phyloP scores from a whole-genome alignment of 495 filamentous ascomycete species.

The Podospora sp. region DNA sequence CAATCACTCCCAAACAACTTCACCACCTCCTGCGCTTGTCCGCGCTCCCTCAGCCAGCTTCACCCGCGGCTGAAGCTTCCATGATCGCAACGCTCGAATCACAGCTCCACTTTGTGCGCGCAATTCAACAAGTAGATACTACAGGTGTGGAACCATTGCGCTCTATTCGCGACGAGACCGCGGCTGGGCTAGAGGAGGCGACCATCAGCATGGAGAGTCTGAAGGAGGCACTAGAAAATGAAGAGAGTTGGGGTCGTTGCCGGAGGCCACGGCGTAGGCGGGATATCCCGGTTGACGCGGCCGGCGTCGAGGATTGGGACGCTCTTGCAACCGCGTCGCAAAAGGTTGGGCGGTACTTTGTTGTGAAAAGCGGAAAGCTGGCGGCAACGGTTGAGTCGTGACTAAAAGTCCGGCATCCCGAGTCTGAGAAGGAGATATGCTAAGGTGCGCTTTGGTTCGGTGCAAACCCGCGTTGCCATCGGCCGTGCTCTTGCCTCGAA shows the following conservation, averaged over 20 bases:
- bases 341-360: constrained; percentile 73
- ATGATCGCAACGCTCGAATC: constrained; percentile 76
- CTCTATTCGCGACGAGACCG: constrained; percentile 81
- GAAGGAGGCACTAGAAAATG: constrained; percentile 39
- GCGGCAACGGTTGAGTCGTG: background rate
- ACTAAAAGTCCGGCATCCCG: too few species aligned
- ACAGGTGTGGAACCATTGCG: constrained; percentile 68
- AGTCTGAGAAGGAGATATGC: too few species aligned
- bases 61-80: constrained; percentile 54
- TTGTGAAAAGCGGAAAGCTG: constrained; percentile 65
- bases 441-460: too few species aligned
- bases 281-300: constrained; percentile 26
- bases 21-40: constrained; percentile 89
- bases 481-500: too few species aligned
- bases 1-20: constrained; percentile 55
- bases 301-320: constrained; percentile 63
- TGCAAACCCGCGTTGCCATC: too few species aligned
- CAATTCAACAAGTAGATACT: constrained; percentile 81
- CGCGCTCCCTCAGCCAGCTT: constrained; percentile 74
- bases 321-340: constrained; percentile 65
- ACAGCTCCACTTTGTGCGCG: constrained; percentile 86
- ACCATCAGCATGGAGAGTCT: constrained; percentile 47
- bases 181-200: constrained; percentile 42
- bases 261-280: constrained; percentile 45
- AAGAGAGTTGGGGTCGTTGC: constrained; percentile 48